A percentile compares a stretch with the other conserved stretches of the same genome.
Evolutionary conservation across 1,284 basidiomycete genomes (phyloP).

Genomic region (Schizophyllum commune): DNA sequence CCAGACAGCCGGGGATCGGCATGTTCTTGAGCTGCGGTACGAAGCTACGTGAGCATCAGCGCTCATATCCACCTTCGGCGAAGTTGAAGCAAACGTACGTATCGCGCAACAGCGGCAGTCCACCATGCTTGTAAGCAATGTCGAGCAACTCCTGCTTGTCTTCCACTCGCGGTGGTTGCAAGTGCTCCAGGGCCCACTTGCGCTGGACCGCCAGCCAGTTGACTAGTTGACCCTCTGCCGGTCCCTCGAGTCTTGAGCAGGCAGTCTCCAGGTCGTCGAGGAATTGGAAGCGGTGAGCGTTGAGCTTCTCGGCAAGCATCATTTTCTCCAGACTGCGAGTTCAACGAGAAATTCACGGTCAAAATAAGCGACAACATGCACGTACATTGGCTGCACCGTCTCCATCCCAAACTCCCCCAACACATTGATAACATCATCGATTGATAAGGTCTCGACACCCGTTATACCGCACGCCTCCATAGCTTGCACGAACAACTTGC

Average conservation of each 20-base stretch:
- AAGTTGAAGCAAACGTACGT: neutral
- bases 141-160: conserved; percentile 3
- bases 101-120: conserved; percentile 1
- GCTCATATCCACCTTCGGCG: neutral
- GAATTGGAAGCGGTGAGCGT: neutral
- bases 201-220: conserved; percentile 4
- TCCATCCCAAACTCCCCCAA: neutral
- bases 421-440: neutral
- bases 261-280: neutral
- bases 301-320: neutral
- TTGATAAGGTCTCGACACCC: neutral
- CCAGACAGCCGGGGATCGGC: neutral
- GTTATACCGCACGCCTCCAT: neutral
- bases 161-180: neutral
- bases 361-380: neutral
- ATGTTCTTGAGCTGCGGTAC: conserved; percentile 1
- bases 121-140: conserved; percentile 1
- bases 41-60: neutral
- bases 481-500: neutral
- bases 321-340: neutral
- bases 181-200: conserved; percentile 1
- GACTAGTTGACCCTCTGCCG: neutral
- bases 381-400: neutral
- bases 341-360: neutral
- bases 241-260: neutral